These are phyloP conservation scores for Nothophaeocryptopus gaeumannii DNA, from an alignment of 2,329 filamentous ascomycete species.

Conservation along the genomic window DNA sequence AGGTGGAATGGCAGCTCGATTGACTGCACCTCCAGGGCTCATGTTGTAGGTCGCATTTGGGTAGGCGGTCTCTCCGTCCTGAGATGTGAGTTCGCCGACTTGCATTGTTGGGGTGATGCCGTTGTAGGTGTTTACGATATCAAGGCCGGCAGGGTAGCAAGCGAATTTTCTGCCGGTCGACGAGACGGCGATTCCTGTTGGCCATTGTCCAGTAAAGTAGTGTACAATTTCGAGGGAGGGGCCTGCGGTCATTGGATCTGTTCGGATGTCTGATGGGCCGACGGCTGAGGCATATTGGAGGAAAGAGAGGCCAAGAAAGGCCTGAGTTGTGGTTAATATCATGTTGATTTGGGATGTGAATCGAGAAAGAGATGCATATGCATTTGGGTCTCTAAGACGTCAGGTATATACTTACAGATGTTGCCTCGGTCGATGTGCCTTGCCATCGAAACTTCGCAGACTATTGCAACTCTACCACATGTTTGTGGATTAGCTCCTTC, in stretches of 20 bases:
- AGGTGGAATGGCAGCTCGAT: constrained; percentile 44
- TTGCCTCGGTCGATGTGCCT: too few species aligned
- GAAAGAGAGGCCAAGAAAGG: constrained; percentile 2
- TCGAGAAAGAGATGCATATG: too few species aligned
- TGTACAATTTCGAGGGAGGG: constrained; percentile 31
- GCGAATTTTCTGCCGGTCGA: constrained; percentile 48
- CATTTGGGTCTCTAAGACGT: too few species aligned
- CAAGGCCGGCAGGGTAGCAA: constrained; percentile 43
- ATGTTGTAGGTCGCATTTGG: constrained; percentile 43
- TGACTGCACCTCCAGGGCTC: constrained; percentile 47
- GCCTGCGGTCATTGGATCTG: constrained; percentile 14
- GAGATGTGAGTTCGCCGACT: constrained; percentile 43
- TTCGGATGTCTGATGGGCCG: constrained; percentile 15
- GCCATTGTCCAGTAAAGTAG: constrained; percentile 50
- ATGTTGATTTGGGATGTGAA: neutral
- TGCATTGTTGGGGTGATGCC: constrained; percentile 41
- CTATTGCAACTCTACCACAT: too few species aligned
- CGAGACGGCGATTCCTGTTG: constrained; percentile 49
- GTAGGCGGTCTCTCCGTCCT: constrained; percentile 41
- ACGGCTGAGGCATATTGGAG: constrained; percentile 5
- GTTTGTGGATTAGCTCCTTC: too few species aligned
- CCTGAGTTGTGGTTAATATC: neutral
- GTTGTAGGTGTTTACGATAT: constrained; percentile 37
- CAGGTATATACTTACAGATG: too few species aligned
- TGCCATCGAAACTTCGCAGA: too few species aligned